Evolutionary conservation across 495 filamentous ascomycete species (phyloP), one percentile per base, ranked within the genome.

Genomic region (Penicillium lividum): DNA sequence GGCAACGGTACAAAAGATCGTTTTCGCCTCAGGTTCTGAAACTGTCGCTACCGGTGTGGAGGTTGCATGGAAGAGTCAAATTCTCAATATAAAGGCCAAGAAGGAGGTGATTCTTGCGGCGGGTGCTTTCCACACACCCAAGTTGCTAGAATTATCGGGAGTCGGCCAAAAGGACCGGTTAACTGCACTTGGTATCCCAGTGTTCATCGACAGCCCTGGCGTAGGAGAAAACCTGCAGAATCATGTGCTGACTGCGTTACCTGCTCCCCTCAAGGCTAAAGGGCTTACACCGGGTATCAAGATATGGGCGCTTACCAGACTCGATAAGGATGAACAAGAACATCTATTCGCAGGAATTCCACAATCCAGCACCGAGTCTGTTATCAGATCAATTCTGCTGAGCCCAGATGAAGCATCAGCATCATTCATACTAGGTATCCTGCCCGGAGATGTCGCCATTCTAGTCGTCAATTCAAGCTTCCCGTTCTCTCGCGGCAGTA

Each of bases 61-160:
- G 5, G 78, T 81, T 45, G 58, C 27, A 3, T 52, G 67, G 33
- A 40, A 61, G 7, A 65, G 63, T 30, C 53, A 49, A 15, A 42
- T n/a, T 46, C 64, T 57, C 31, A 65, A 7, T 0, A n/a, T 66
- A 22, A 51, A 49, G 8, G 63, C 66, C n/a, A 55, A 11, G 3
- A 61, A 54, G 33, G 84, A 87, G 53, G 69, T 85, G 22, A 78
- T 87, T 31, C 38, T 86, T 4, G 76, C 78, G 0, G 81, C 81
- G 3, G 84, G 84, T 0, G 66, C 68, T 5, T 64, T 85, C 18
- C 74, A 81, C 36, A 80, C 80, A 4, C 80, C 82, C 0, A 79
- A 82, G 53, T 33, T 85, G 0, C 70, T 86, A 0, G 79, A 85
- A 60, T 62, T 82, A 0, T 84, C 81, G 0, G 83, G 83, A 0